Evolutionary conservation across 2,329 filamentous ascomycete genomes (phyloP), one percentile per base, ranked within the genome.

Genomic region (Xylariaceae sp.): DNA sequence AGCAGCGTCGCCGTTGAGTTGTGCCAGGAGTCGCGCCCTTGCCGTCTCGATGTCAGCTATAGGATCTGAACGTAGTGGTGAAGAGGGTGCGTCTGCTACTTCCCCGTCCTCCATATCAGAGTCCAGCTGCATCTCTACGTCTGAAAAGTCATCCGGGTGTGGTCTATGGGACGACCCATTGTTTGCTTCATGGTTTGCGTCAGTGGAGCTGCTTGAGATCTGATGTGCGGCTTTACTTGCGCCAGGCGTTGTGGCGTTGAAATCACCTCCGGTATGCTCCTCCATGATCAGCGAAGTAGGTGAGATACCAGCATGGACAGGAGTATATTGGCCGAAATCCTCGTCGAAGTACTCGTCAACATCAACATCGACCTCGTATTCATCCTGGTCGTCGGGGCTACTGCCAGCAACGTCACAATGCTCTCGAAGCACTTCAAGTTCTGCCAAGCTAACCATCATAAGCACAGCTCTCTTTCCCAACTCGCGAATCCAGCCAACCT

Each of bases 401-500:
- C 61, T 72, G 52, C 61, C 72, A 53, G 62, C 72, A 53, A 77
- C 72, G 55, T 75, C 76, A 17, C 67, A 75, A 29, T 71, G 75
- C 19, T 80, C 77, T 45, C 75, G 70, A 50, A 83, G 62, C 9
- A 76, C 76, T 8, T 79, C 79, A 72, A 83, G 80, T 63, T 86
- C 81, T 28, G 78, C 78, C 17, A 85, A 71, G 46, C 81, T 83
- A 11, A 79, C 74, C 64, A 83, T 79, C 54, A 89, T 72, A 63
- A 86, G 70, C 17, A 88, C 85, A 0, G 92, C 92, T 62, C 87
- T 83, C 73, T 92, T 91, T 0, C 90, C 92, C 29, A 98, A 73
- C 56, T 95, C 91, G 47, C 94, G 82, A 24, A 97, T 78, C 67
- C 87, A 85, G 4, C 87, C 88, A 28, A 96, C 84, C 68, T 95